Percentiles rank a stretch among this genome's conserved stretches.
Evolutionary conservation across 129 eudicot genomes (phyloP).

Genomic region (Glebionis coronaria): DNA sequence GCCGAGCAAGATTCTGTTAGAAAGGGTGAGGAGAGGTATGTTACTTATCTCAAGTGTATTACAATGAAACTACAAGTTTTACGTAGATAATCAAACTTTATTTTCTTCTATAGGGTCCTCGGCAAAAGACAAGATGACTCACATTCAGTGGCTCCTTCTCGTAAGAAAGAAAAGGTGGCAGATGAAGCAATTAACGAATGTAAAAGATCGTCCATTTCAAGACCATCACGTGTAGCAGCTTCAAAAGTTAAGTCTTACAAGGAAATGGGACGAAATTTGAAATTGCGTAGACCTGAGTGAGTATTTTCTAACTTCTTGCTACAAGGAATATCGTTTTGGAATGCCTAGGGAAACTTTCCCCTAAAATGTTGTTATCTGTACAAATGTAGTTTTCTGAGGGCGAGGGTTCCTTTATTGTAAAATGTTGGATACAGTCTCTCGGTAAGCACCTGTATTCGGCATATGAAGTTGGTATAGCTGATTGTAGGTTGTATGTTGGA

Average conservation of each 20-base stretch:
- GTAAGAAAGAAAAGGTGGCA: conserved; percentile 25
- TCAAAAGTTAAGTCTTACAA: no score
- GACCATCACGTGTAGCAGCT: no score
- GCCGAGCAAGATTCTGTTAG: conserved; percentile 29
- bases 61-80: neutral
- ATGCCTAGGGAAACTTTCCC: no score
- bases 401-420: neutral
- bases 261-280: no score
- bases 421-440: conserved; percentile 16
- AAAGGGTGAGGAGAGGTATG: conserved; percentile 36
- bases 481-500: conserved; percentile 21
- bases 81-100: neutral
- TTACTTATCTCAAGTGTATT: neutral
- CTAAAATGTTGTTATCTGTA: no score
- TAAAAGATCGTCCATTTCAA: conserved; percentile 48
- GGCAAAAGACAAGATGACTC: conserved; percentile 37
- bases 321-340: no score
- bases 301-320: no score
- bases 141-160: conserved; percentile 12
- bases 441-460: conserved; percentile 5
- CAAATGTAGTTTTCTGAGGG: conserved; percentile 2
- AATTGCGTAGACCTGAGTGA: no score
- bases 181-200: conserved; percentile 20
- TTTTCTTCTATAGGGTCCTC: conserved; percentile 21
- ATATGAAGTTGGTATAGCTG: conserved; percentile 14